Evolutionary conservation across 176 grass and related monocot species (phyloP), one percentile per base, ranked within the genome.

Genomic region (Carex parvula): DNA sequence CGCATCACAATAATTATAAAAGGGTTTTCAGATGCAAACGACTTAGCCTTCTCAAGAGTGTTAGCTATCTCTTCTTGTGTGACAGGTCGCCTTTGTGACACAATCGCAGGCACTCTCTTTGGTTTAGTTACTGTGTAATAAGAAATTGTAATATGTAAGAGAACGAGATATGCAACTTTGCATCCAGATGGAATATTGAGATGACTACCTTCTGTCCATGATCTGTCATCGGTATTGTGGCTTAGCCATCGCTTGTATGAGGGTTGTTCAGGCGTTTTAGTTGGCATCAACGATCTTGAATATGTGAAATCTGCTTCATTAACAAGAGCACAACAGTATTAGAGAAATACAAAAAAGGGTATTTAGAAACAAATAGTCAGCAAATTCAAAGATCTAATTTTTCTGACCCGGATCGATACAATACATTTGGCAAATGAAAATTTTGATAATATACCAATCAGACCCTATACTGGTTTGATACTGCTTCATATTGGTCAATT

Each of bases 11-110:
- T 85, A 57, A 83, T 29, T 2, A 79, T 9, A 54, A 81, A 94
- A 81, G 91, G 91, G 72, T 95, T 79, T 22, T 90, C 87, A 65
- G 93, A 95, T 84, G 86, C 85, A 85, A 99, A 95, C 30, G 66
- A 62, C 63, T 85, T 92, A 54, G 91, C 91, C 83, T 29, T 90
- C 70, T 88, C 30, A 84, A 95, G 77, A 84, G 89, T 78, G 41
- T 55, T 63, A 79, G 79, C 65, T 75, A 87, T 90, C 87, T 97
- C 92, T 80, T 88, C 81, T 88, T 92, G 65, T 69, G 94, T 94
- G 79, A 94, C 57, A 22, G 75, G 85, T 52, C 81, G 81, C 73
- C 94, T 90, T 85, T 94, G 88, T 24, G 90, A 97, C 82, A 91
- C 76, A 26, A 97, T 41, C n/a, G 32, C 1, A 42, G 84, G 89